A percentile compares a stretch with the other conserved stretches of the same genome.
Evolutionary conservation across 1,139 yeast genomes (phyloP).

Genomic region (Groenewaldozyma auringiensis): DNA sequence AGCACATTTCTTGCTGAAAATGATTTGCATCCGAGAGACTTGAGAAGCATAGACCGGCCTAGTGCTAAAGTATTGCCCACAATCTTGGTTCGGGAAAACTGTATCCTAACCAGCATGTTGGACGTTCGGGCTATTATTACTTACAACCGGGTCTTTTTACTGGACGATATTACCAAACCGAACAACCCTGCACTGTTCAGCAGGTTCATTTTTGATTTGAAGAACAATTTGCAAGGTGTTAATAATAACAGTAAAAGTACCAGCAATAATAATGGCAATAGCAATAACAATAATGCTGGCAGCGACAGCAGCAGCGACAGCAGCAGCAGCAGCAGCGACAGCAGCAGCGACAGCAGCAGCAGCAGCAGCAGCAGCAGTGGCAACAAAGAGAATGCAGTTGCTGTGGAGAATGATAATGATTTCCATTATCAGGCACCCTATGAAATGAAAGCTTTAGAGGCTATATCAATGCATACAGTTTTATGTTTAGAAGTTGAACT

Average conservation of each 20-base stretch:
- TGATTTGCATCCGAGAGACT: conserved; percentile 69
- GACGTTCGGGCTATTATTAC: conserved; percentile 80
- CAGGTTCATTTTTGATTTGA: conserved; percentile 74
- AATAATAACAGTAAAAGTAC: neutral
- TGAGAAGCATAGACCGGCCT: conserved; percentile 78
- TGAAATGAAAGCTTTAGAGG: conserved; percentile 83
- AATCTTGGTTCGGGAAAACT: conserved; percentile 66
- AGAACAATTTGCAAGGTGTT: conserved; percentile 50
- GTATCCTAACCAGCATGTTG: conserved; percentile 70
- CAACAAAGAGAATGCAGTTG: conserved; percentile 15
- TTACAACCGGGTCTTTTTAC: conserved; percentile 67
- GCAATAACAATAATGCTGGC: neutral
- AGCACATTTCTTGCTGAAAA: conserved; percentile 64
- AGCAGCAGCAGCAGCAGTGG: too few relatives aligned
- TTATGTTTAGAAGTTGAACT: conserved; percentile 77
- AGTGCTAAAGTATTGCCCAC: conserved; percentile 82
- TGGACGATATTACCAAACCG: conserved; percentile 51
- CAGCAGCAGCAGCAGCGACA: too few relatives aligned
- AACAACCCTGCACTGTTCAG: conserved; percentile 53
- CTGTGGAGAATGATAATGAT: conserved; percentile 9
- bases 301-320: neutral
- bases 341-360: too few relatives aligned
- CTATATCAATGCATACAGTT: conserved; percentile 74
- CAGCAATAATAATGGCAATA: neutral
- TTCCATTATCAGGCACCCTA: conserved; percentile 33